Evolutionary conservation across 208 protist species (phyloP), one percentile per base, ranked within the genome.

Genomic region (Trichomonas vaginalis): DNA sequence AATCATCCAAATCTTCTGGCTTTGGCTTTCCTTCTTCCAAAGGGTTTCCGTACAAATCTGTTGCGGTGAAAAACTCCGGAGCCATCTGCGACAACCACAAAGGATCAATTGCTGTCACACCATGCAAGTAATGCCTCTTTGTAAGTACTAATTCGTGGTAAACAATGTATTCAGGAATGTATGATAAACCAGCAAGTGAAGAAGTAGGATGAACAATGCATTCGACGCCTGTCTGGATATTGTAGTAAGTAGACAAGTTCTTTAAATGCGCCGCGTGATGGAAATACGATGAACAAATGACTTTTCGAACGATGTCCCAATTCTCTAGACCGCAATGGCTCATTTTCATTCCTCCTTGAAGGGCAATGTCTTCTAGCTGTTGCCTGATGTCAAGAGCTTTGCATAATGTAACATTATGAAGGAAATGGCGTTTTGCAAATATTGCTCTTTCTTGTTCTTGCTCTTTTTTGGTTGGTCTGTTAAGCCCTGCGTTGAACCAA

Each of bases 131-230:
- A 97, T 99, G 98, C 96, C 98, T 99, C 14, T 97, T 97, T 21
- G 98, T 99, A 92, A 99, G 97, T 0, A 99, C 97, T 0, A 99
- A 97, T 96, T 99, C 99, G 95, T 99, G 98, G 97, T 99, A 99
- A 15, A 99, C 97, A 56, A 99, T 97, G 96, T 99, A 99, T 95
- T 99, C 98, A 15, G 98, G 98, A 3, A 96, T 80, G 35, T 95
- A 96, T 17, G 98, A 98, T 37, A 98, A 96, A 23, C 98, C 98
- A 97, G 98, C 99, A 12, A 99, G 97, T 0, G 99, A 98, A 45
- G 97, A 99, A 42, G 98, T 98, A 8, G 99, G 99, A 97, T 99
- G 99, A 56, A 99, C 96, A 86, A 98, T 96, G 96, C 98, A 99
- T 35, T 97, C 97, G 95, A 99, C 98, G 83, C 98, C 98, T 0